Base-by-base conservation (phyloP, 2,329 filamentous ascomycete species). In the Metarhizium humberi region DNA sequence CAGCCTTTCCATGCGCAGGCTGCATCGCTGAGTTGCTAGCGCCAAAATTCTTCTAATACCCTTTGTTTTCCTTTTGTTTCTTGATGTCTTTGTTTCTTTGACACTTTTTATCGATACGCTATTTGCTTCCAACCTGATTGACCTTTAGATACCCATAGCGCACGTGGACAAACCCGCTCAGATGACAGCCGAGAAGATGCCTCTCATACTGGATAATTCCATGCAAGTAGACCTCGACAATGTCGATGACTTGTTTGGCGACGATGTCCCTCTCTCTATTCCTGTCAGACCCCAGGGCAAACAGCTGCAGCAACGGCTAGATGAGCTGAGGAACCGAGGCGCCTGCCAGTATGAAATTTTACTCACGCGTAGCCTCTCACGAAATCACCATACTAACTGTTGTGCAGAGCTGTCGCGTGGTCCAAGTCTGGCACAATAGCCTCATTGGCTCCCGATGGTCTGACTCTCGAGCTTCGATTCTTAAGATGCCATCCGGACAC, bases 391-490 rank as follows among this genome's bases (percentile, higher is more conserved):
- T 20, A 29, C 55, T 57, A 56, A 54, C 40, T 6, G 6, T 50
- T 50, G 49, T 50, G 48, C 62, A 95, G 91, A 67, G 84, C 83
- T 60, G 80, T 96, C 54, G 85, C 88, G 34, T 97, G 92, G 92
- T 96, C 92, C 11, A 91, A 86, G 63, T 81, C 84, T 58, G 92
- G 92, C 47, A 90, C 86, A 57, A 89, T 97, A 61, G 92, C 92
- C 32, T 87, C 86, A 54, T 87, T 97, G 61, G 81, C 85, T 20
- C 73, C 81, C 16, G 87, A 92, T 70, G 87, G 88, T 32, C 79
- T 79, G 50, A 78, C 77, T 14, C 74, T 96, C 53, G 84, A 88
- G 65, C 77, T 95, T 49, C 84, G 86, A 57, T 86, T 89, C 66
- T 77, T 96, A 52, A 79, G 82, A 38, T 85, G 87, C 64, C 78